Percentiles rank a stretch among this genome's conserved stretches.
Evolutionary conservation across 257 asterid species (phyloP).

Genomic region (Solanum sparsipilum): DNA sequence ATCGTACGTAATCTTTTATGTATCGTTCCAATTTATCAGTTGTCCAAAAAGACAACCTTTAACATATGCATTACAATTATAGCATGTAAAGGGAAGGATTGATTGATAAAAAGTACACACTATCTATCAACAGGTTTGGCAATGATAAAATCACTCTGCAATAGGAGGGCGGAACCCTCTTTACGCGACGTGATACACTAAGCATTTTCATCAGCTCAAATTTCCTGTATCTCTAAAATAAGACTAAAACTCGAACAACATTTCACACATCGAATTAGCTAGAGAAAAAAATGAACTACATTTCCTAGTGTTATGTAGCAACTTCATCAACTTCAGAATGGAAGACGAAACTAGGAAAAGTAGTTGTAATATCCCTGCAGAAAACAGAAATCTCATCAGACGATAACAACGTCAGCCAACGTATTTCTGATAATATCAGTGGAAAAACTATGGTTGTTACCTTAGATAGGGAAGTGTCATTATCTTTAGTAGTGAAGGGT

Average conservation of each 20-base stretch:
- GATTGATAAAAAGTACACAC: not conserved
- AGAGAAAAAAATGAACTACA: not conserved
- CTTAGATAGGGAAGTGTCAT: constrained; percentile 94
- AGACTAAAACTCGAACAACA: not conserved
- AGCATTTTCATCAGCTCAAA: not conserved
- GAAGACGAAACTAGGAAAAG: constrained; percentile 80
- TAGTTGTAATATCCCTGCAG: constrained; percentile 82
- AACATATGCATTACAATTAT: not conserved
- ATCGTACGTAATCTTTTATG: not conserved
- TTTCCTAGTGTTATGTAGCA: constrained; percentile 38
- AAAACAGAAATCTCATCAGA: not conserved
- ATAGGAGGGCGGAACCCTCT: not conserved
- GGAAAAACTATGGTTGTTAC: constrained; percentile 11
- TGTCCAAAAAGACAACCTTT: not conserved
- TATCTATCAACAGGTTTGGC: not conserved
- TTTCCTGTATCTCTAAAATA: not conserved
- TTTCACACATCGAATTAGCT: not conserved
- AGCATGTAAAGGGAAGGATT: not conserved
- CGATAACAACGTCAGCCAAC: not conserved
- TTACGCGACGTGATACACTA: not conserved
- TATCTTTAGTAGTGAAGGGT: constrained; percentile 84
- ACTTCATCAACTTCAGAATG: constrained; percentile 84
- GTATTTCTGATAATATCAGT: not conserved
- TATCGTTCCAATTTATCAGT: not conserved
- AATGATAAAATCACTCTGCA: not conserved